Evolutionary conservation across 1,284 basidiomycete species (phyloP), one percentile per base, ranked within the genome.

Genomic region (Sphaerobolus stellatus): DNA sequence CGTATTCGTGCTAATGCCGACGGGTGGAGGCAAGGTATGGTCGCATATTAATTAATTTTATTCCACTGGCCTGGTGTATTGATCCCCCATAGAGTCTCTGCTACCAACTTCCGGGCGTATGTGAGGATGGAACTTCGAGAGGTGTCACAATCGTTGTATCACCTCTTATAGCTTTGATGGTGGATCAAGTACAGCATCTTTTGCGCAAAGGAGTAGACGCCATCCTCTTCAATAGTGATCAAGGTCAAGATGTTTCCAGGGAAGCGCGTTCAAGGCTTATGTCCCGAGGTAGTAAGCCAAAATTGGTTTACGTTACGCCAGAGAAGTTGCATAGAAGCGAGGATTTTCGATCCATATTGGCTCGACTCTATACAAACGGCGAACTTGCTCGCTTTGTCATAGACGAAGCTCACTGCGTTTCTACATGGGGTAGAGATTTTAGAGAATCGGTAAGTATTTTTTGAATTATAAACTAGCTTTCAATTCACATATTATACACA

Each of bases 1-100:
- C 65, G 92, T 94, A 13, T 94, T 98, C 62, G 92, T 98, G 18
- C 79, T 99, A 5, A 96, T 98, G 86, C 96, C 97, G 0, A 99
- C 96, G 0, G 96, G 96, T 27, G 96, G 95, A 5, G 96, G 95
- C 1, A 98, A 98, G 73, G 53, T 54, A 9, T n/a, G 11, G 34
- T 43, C 24, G n/a, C 16, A 29, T 27, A 9, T 31, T 28, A 5
- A n/a, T 50, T 50, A 18, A 20, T 20, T 89, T 86, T 63, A 73
- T 40, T 93, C 90, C 61, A 94, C 84, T 63, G 87, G 36, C 2
- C n/a, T n/a, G n/a, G n/a, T n/a, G n/a, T n/a, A 25, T 38, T 46
- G 50, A 28, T 30, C 29, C 25, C 24, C 22, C 41, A 7, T 56
- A 52, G 58, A 69, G 73, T 64, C 56, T 73, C 4, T 73, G 71